Conservation (phyloP, 2,329 filamentous ascomycete species). For the Fusarium miscanthi region DNA sequence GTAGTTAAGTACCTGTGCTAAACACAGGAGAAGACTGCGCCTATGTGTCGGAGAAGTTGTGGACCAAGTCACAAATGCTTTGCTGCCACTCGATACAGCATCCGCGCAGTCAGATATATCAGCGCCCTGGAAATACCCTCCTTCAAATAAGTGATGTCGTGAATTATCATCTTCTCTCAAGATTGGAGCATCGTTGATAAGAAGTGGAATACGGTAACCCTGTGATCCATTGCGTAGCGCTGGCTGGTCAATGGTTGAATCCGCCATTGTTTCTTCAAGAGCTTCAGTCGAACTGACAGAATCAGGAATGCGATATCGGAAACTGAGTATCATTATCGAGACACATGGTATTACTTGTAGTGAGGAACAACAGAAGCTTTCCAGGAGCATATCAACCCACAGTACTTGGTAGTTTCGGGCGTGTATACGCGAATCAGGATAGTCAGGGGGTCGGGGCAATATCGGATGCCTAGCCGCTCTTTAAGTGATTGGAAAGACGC, state of each 20-base stretch:
- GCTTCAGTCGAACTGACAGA: neutral
- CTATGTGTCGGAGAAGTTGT: neutral
- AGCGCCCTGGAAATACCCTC: neutral
- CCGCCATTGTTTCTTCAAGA: neutral
- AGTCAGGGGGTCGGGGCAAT: neutral
- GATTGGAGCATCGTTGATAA: neutral
- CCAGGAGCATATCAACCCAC: neutral
- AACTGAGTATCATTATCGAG: neutral
- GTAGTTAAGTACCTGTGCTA: neutral
- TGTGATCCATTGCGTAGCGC: neutral
- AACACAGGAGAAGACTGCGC: neutral
- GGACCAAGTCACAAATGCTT: neutral
- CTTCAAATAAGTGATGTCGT: neutral
- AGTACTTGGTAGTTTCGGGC: neutral
- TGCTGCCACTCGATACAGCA: neutral
- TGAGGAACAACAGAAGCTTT: neutral
- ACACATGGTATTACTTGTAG: neutral
- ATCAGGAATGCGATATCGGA: neutral
- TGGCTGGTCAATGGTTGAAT: neutral
- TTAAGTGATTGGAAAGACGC: neutral
- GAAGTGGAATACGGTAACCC: neutral
- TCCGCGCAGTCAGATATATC: neutral
- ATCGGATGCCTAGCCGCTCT: rapidly evolving
- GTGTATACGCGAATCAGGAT: neutral
- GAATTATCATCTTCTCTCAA: neutral